phyloP scores from a whole-genome alignment of 2,329 filamentous ascomycete species.

The Penicillium sp. region DNA sequence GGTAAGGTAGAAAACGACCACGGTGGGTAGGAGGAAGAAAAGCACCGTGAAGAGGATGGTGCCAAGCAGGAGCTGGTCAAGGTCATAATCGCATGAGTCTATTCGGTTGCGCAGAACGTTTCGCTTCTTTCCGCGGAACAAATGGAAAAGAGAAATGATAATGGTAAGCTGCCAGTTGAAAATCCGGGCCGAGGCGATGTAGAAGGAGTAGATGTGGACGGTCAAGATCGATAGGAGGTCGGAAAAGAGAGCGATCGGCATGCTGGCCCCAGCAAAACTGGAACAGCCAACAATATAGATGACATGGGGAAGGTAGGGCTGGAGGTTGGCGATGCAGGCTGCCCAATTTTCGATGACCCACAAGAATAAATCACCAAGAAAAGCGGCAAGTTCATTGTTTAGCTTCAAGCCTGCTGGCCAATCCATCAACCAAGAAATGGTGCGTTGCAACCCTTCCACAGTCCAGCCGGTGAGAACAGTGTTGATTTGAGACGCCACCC shows the following conservation, averaged over 20 bases:
- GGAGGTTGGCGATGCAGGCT: constrained; percentile 73
- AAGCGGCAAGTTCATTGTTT: constrained; percentile 88
- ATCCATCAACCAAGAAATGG: constrained; percentile 93
- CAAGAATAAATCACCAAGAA: constrained; percentile 89
- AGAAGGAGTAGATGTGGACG: constrained; percentile 96
- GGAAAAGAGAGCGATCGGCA: constrained; percentile 94
- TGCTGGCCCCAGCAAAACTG: constrained; percentile 90
- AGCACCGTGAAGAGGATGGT: constrained; percentile 95
- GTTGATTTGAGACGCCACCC: constrained; percentile 78
- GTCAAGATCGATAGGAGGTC: constrained; percentile 89
- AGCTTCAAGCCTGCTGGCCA: constrained; percentile 94
- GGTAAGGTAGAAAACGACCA: constrained; percentile 93
- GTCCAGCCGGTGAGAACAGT: constrained; percentile 75
- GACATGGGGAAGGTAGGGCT: constrained; percentile 76
- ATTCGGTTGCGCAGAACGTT: constrained; percentile 96
- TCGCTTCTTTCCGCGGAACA: constrained; percentile 96
- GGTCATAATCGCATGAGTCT: constrained; percentile 96
- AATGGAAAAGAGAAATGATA: constrained; percentile 93
- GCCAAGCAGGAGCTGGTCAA: constrained; percentile 92
- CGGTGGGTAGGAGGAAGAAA: constrained; percentile 90
- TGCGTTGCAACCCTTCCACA: constrained; percentile 79
- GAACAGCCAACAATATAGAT: constrained; percentile 93
- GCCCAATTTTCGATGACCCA: constrained; percentile 99
- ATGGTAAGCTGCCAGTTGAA: constrained; percentile 99
- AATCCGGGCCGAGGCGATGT: constrained; percentile 92